phyloP scores from a whole-genome alignment of 768 basidiomycete species.

The Multifurca ochricompacta region DNA sequence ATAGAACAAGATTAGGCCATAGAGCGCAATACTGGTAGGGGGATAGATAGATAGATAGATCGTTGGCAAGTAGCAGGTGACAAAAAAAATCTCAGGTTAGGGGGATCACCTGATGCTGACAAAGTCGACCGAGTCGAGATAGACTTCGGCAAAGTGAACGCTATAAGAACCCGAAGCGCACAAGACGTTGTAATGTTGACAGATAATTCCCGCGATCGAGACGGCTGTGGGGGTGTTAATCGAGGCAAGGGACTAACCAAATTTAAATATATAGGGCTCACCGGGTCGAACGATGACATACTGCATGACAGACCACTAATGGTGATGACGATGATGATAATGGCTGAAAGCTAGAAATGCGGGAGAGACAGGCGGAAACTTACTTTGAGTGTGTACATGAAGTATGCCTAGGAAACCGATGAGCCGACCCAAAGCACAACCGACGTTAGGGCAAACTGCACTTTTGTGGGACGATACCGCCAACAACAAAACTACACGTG shows the following conservation, averaged over 20 bases:
- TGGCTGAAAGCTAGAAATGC: slow-evolving; percentile 5
- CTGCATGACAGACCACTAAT: slow-evolving; percentile 84
- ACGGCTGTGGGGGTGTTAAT: slow-evolving; percentile 31
- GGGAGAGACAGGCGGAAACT: slow-evolving; percentile 11
- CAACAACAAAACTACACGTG: slow-evolving; percentile 67
- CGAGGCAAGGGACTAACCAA: neutral
- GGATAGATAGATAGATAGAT: neutral
- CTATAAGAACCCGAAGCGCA: slow-evolving; percentile 59
- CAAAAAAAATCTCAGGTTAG: too few species aligned
- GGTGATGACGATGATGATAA: too few species aligned
- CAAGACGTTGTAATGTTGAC: slow-evolving; percentile 57
- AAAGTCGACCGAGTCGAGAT: slow-evolving; percentile 67
- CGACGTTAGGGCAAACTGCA: slow-evolving; percentile 22
- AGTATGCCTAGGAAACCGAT: slow-evolving; percentile 53
- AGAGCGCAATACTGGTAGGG: slow-evolving; percentile 62
- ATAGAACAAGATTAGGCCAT: slow-evolving; percentile 81
- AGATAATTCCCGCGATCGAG: slow-evolving; percentile 74
- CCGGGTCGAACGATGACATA: slow-evolving; percentile 70
- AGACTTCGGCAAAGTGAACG: slow-evolving; percentile 55
- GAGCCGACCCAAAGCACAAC: neutral
- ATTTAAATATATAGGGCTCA: slow-evolving; percentile 23
- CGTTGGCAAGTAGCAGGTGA: slow-evolving; percentile 10
- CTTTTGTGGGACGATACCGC: slow-evolving; percentile 78
- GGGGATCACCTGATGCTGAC: slow-evolving; percentile 84
- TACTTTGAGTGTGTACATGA: slow-evolving; percentile 84